Evolutionary conservation across 2,329 filamentous ascomycete genomes (phyloP).

Genomic region (Diplodia corticola): DNA sequence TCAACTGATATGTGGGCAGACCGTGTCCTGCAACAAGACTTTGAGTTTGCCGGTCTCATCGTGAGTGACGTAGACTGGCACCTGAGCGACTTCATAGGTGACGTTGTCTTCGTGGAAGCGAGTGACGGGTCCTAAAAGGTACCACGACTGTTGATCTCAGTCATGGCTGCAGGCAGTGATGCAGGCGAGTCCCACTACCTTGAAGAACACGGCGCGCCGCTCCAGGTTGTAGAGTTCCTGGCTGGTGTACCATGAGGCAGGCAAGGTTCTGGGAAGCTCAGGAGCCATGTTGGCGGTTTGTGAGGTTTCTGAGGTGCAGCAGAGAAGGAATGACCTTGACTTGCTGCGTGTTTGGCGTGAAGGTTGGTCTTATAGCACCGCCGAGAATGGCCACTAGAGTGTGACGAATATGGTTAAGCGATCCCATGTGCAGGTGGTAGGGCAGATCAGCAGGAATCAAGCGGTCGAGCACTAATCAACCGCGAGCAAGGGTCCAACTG

Average conservation of each 20-base stretch:
- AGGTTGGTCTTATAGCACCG: neutral
- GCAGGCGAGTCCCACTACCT: constrained; percentile 20
- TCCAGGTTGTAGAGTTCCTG: constrained; percentile 49
- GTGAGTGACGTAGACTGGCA: constrained; percentile 34
- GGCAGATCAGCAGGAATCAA: neutral
- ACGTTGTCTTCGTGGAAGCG: constrained; percentile 46
- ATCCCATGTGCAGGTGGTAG: neutral
- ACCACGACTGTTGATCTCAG: constrained; percentile 47
- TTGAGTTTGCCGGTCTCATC: constrained; percentile 29
- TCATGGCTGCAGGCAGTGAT: neutral
- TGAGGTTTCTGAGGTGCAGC: too few species aligned
- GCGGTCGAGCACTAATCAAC: too few species aligned
- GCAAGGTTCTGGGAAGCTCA: constrained; percentile 32
- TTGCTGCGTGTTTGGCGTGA: neutral
- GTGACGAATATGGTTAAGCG: neutral
- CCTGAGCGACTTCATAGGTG: constrained; percentile 54
- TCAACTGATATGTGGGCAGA: constrained; percentile 27
- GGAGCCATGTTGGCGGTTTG: neutral
- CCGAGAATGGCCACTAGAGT: neutral
- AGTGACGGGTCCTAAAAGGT: constrained; percentile 55
- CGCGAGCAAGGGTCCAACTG: neutral
- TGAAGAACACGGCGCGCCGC: constrained; percentile 47
- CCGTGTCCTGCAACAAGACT: constrained; percentile 39
- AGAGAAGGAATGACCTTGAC: neutral
- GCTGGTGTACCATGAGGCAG: constrained; percentile 48